Base-by-base conservation (phyloP, 495 filamentous ascomycete genomes). In the Lophium mytilinum region DNA sequence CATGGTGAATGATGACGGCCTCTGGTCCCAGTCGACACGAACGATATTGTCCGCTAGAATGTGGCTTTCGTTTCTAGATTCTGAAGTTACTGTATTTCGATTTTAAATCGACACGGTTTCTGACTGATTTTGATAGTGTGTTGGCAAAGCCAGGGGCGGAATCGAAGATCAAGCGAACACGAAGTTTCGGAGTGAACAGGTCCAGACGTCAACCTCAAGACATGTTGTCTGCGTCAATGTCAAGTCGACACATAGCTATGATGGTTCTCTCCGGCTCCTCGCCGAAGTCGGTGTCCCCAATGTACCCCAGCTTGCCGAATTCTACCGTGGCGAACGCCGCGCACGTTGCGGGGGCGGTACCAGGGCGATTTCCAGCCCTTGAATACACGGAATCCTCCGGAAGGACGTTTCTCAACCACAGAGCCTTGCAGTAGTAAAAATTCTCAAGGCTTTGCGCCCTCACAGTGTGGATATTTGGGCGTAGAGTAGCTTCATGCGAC, bases 171-270 rank as follows among this genome's bases (percentile, higher is more conserved):
- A 30, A 30, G 24, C 24, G 2, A 30, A 2, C 24, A 3, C 24
- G 3, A 30, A 30, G 6, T 2, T 30, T 30, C 24, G 24, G 6
- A 30, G 24, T 30, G 6, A 30, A 30, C 24, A 2, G 24, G 24
- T 6, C 24, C 24, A 30, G 24, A 30, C 6, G 3, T 30, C 24
- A 30, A 30, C 6, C 24, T 30, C 24, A 30, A 30, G 24, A 30
- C 24, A 30, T 30, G 24, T 30, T 30, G 6, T 50, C 47, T 30
- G 1, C 47, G 6, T 24, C 40, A 2, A 52, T 21, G 45, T 64
- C 62, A 18, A 64, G 34, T 41, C 60, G 62, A 33, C 62, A 64
- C 62, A 64, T 64, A 7, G 62, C 62, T 43, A 64, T 42, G 40
- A 64, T 61, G 12, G 61, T 30, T 11, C 54, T 35, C 46, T 64